Conservation (phyloP, 495 filamentous ascomycete species). For the Amorphotheca resinae region DNA sequence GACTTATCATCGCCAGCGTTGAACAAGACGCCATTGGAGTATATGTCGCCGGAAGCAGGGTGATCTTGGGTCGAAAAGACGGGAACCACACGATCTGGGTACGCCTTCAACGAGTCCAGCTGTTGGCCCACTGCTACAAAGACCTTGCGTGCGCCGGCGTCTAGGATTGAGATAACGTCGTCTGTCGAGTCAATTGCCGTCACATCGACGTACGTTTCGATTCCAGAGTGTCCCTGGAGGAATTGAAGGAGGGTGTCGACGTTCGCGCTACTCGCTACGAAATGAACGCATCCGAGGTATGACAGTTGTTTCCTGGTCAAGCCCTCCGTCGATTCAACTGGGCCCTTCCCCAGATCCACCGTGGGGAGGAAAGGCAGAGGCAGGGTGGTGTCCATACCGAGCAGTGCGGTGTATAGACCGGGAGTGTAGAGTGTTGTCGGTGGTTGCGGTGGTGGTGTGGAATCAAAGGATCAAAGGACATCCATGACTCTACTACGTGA, state of each 20-base stretch:
- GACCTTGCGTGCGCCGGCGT: slow-evolving; percentile 77
- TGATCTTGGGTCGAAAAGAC: slow-evolving; percentile 29
- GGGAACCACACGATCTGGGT: slow-evolving; percentile 45
- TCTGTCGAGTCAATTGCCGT: slow-evolving; percentile 51
- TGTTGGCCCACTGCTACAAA: slow-evolving; percentile 59
- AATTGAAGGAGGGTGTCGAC: slow-evolving; percentile 52
- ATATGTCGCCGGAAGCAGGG: slow-evolving; percentile 10
- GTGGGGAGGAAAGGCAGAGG: slow-evolving; percentile 45
- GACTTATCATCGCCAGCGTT: slow-evolving; percentile 8
- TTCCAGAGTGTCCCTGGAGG: slow-evolving; percentile 50
- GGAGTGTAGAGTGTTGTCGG: background rate
- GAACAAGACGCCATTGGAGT: slow-evolving; percentile 14
- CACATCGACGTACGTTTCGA: slow-evolving; percentile 65
- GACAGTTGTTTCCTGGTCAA: slow-evolving; percentile 59
- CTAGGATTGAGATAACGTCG: slow-evolving; percentile 67
- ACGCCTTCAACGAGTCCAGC: slow-evolving; percentile 41
- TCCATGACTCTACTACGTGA: no score
- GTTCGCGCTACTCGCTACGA: slow-evolving; percentile 45
- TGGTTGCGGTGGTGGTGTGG: no score
- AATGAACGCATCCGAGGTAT: slow-evolving; percentile 64
- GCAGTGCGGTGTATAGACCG: slow-evolving; percentile 1
- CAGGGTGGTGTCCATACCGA: slow-evolving; percentile 40
- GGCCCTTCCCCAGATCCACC: slow-evolving; percentile 41
- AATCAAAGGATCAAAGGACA: no score
- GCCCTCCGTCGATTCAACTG: slow-evolving; percentile 35